phyloP scores from a whole-genome alignment of 2,329 filamentous ascomycete genomes.

The Cytospora mali region DNA sequence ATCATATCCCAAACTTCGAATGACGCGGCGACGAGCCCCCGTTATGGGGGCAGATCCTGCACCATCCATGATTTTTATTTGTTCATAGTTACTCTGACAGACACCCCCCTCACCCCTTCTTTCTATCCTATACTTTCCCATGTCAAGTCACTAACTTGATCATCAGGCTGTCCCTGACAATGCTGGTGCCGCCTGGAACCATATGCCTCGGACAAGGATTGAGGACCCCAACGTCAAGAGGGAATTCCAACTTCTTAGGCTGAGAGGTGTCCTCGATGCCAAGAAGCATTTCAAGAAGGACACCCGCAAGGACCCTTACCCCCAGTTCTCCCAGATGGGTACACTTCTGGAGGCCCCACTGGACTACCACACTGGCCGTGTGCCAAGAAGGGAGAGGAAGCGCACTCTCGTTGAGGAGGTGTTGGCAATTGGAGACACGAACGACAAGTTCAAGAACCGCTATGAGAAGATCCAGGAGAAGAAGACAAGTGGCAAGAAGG shows the following conservation, averaged over 20 bases:
- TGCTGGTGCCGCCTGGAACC: slow-evolving; percentile 83
- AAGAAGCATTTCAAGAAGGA: slow-evolving; percentile 93
- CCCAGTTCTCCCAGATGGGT: slow-evolving; percentile 86
- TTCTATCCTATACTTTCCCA: slow-evolving; percentile 33
- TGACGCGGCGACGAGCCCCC: slow-evolving; percentile 75
- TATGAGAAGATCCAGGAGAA: slow-evolving; percentile 81
- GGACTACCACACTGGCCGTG: slow-evolving; percentile 79
- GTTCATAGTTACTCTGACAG: slow-evolving; percentile 75
- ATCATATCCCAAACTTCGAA: slow-evolving; percentile 68
- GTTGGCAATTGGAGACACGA: slow-evolving; percentile 66
- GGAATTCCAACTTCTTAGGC: slow-evolving; percentile 85
- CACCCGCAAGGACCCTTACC: slow-evolving; percentile 67
- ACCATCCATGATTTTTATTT: slow-evolving; percentile 57
- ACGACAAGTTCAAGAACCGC: slow-evolving; percentile 79
- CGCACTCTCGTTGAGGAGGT: slow-evolving; percentile 85
- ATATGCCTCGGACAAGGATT: slow-evolving; percentile 80
- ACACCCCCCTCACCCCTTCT: slow-evolving; percentile 47
- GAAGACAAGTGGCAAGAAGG: slow-evolving; percentile 88
- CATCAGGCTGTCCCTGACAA: slow-evolving; percentile 48
- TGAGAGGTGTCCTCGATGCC: slow-evolving; percentile 85
- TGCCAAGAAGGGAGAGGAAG: slow-evolving; percentile 87
- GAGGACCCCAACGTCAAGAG: slow-evolving; percentile 79
- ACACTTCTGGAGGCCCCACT: slow-evolving; percentile 86
- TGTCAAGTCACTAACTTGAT: slow-evolving; percentile 31
- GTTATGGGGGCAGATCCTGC: slow-evolving; percentile 79